These are phyloP conservation scores for Globisporangium rhizosaccharum DNA, from an alignment of 352 stramenopile species.

Conservation along the genomic window DNA sequence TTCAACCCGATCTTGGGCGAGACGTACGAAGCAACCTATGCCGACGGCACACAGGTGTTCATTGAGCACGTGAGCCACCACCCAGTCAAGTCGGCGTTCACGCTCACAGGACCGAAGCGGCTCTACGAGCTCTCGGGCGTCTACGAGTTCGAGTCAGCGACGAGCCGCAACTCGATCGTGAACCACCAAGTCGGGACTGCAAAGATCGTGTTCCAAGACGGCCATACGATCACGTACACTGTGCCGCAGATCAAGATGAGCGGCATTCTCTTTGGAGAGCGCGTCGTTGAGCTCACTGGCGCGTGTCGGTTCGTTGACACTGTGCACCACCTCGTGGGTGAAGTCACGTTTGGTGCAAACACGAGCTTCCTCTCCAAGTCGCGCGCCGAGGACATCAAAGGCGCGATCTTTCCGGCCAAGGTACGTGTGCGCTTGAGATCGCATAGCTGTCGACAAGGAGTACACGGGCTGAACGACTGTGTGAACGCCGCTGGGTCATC, in stretches of 20 bases:
- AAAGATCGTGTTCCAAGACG: conserved; percentile 47
- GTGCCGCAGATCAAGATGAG: conserved; percentile 82
- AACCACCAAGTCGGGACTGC: conserved; percentile 53
- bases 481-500: neutral
- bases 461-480: neutral
- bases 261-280: conserved; percentile 62
- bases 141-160: conserved; percentile 72
- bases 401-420: conserved; percentile 51
- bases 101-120: conserved; percentile 33
- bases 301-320: conserved; percentile 46
- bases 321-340: conserved; percentile 31
- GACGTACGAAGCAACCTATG: conserved; percentile 68
- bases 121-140: conserved; percentile 50
- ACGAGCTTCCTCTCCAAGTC: conserved; percentile 62
- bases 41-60: conserved; percentile 63
- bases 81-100: conserved; percentile 59
- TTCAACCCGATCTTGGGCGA: conserved; percentile 82
- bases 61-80: conserved; percentile 74
- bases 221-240: conserved; percentile 50
- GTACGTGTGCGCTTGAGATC: conserved; percentile 6
- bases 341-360: conserved; percentile 64
- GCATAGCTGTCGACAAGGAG: neutral
- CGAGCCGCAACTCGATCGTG: conserved; percentile 58
- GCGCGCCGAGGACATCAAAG: conserved; percentile 62
- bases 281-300: conserved; percentile 61